A percentile compares a stretch with the other conserved stretches of the same genome.
These are phyloP conservation scores for Aaosphaeria arxii DNA, from an alignment of 2,329 filamentous ascomycete genomes.

Conservation along the genomic window DNA sequence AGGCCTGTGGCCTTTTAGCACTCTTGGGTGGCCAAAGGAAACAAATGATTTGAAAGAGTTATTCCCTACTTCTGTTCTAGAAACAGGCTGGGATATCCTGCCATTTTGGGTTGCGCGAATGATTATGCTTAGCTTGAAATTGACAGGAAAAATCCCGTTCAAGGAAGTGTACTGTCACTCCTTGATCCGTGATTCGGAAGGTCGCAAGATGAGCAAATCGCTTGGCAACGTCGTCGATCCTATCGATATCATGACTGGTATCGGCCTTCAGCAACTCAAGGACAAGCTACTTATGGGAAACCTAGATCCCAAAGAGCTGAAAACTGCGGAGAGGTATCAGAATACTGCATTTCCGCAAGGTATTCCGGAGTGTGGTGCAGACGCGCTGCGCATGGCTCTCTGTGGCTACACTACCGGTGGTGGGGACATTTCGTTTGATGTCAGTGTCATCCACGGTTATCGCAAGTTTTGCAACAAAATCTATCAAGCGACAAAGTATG, in stretches of 20 bases:
- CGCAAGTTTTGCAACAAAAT: conserved; percentile 97
- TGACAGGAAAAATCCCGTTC: conserved; percentile 90
- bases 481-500: conserved; percentile 86
- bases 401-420: conserved; percentile 77
- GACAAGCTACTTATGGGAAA: conserved; percentile 80
- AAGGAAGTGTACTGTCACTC: conserved; percentile 94
- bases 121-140: conserved; percentile 90
- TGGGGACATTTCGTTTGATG: conserved; percentile 81
- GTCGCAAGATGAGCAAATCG: conserved; percentile 96
- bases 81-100: conserved; percentile 95
- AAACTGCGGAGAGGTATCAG: conserved; percentile 85
- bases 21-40: conserved; percentile 83
- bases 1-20: conserved; percentile 91
- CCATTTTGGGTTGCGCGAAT: conserved; percentile 95
- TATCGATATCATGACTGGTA: conserved; percentile 69
- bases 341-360: conserved; percentile 91
- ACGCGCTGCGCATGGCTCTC: conserved; percentile 87
- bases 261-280: conserved; percentile 73
- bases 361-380: conserved; percentile 85
- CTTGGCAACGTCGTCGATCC: conserved; percentile 94
- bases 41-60: conserved; percentile 76
- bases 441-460: conserved; percentile 90
- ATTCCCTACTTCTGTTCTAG: conserved; percentile 78
- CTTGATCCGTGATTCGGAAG: conserved; percentile 87
- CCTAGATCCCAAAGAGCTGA: conserved; percentile 77